Conservation (phyloP, 768 basidiomycete species). For the Psilocybe tampanensis region DNA sequence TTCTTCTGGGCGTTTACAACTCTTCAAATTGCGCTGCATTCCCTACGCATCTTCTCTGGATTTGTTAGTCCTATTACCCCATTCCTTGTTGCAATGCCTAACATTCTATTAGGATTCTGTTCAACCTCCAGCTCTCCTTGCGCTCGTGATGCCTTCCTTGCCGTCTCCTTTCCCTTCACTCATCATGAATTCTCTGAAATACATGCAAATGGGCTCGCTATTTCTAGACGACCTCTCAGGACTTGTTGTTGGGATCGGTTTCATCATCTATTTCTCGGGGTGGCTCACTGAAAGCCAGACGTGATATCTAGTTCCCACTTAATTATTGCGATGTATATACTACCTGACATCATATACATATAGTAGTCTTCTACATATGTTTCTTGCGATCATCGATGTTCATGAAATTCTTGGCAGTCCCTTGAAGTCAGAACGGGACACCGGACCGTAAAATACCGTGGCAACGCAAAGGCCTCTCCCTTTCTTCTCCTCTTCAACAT, state of each 20-base stretch:
- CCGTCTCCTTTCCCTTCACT: constrained; percentile 64
- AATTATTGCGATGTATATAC: constrained; percentile 15
- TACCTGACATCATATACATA: constrained; percentile 14
- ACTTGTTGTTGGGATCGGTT: constrained; percentile 70
- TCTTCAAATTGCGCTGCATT: constrained; percentile 70
- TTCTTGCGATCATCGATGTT: neutral
- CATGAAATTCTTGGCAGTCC: too few relatives aligned
- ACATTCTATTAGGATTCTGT: constrained; percentile 50
- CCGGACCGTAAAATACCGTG: too few relatives aligned
- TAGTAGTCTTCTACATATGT: constrained; percentile 2
- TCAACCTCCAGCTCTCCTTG: constrained; percentile 59
- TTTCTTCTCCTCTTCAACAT: too few relatives aligned
- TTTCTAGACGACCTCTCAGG: constrained; percentile 76
- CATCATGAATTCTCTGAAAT: constrained; percentile 66
- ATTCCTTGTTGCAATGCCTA: neutral
- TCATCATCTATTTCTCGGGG: constrained; percentile 58
- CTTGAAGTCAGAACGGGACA: too few relatives aligned
- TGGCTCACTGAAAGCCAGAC: constrained; percentile 34
- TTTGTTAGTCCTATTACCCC: constrained; percentile 48
- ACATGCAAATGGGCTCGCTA: constrained; percentile 65
- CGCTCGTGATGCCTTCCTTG: constrained; percentile 63
- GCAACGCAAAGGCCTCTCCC: too few relatives aligned
- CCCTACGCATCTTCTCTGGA: constrained; percentile 68
- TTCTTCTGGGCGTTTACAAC: constrained; percentile 86
- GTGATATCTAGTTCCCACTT: constrained; percentile 13